Evolutionary conservation across 208 protist species (phyloP).

Genomic region (Endotrypanum monterogeii): DNA sequence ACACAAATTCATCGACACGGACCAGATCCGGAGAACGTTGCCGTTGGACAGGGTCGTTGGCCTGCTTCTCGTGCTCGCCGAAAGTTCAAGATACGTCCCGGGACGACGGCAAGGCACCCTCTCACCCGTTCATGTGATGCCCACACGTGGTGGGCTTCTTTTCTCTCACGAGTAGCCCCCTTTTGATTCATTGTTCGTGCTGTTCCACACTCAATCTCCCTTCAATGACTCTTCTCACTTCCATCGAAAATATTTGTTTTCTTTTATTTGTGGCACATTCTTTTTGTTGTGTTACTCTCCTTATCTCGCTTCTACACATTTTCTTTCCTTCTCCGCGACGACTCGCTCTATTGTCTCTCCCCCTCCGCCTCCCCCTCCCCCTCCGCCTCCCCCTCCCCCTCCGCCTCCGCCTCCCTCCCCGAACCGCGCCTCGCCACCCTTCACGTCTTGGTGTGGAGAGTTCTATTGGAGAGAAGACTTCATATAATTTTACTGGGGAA

Average conservation of each 20-base stretch:
- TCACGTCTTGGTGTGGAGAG: neutral
- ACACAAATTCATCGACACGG: no score
- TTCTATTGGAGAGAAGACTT: neutral
- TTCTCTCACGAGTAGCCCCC: neutral
- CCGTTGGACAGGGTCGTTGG: no score
- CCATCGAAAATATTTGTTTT: neutral
- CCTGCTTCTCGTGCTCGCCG: no score
- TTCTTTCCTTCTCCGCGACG: neutral
- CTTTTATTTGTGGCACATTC: neutral
- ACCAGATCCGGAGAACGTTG: no score
- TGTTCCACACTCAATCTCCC: neutral
- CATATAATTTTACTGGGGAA: neutral
- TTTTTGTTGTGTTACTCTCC: neutral
- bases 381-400: no score
- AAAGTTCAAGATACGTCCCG: no score
- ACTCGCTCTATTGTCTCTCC: neutral
- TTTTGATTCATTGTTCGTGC: neutral
- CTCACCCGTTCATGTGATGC: no score
- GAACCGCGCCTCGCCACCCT: no score
- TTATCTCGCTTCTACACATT: neutral
- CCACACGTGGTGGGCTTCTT: neutral
- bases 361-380: neutral
- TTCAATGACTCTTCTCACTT: neutral
- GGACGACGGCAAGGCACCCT: no score
- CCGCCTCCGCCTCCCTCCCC: no score